Evolutionary conservation across 2,329 filamentous ascomycete species (phyloP), one percentile per base, ranked within the genome.

Genomic region (Curvularia spicifera): DNA sequence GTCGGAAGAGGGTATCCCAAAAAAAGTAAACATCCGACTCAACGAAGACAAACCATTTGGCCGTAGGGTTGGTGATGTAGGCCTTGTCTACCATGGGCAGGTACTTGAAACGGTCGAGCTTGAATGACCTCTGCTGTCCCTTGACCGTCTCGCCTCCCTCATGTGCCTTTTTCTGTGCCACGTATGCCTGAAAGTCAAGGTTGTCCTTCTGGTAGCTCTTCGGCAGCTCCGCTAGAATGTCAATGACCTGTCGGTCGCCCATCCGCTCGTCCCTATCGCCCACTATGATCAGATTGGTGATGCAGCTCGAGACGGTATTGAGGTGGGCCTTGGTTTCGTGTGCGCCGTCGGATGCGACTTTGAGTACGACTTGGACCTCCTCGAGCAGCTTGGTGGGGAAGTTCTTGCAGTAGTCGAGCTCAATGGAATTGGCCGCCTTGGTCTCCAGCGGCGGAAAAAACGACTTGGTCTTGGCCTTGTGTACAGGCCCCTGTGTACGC

Each of bases 21-120:
- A 77, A 72, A 40, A 74, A 71, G 64, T 75, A 76, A 45, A 75
- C 71, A 58, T 78, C 76, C 15, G 73, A 71, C 59, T 78, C 75
- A 45, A 78, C 65, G 62, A 78, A 77, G 59, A 78, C 69, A 52
- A 73, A 78, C 75, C 75, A 78, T 57, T 76, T 72, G 40, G 71
- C 73, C 47, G 70, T 69, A 24, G 74, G 75, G 48, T 70, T 71
- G 47, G 76, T 51, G 13, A 68, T 66, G 57, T 81, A 78, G 0
- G 83, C 80, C 70, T 83, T 82, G 59, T 84, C 80, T 3, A 83
- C 80, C 77, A 85, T 81, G 37, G 83, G 84, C 52, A 85, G 75
- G 70, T 85, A 85, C 71, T 86, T 86, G 82, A 83, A 85, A 65
- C 84, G 84, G 68, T 86, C 84, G 28, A 85, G 74, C 60, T 79